A percentile compares a stretch with the other conserved stretches of the same genome.
phyloP scores from a whole-genome alignment of 1,284 basidiomycete genomes.

The Malassezia dermatis region DNA sequence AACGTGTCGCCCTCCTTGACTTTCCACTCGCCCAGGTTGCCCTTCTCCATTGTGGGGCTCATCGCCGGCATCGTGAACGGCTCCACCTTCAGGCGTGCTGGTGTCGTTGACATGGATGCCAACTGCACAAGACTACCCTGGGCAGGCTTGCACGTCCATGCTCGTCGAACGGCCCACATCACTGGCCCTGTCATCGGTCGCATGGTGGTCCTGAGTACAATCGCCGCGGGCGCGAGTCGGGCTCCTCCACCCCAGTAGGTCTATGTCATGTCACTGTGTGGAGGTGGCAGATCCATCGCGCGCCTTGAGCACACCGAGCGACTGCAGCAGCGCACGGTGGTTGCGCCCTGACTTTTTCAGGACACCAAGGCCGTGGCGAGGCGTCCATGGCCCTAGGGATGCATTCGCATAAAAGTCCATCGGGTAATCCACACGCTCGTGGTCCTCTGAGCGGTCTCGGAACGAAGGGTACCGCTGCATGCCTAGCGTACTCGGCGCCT shows the following conservation, averaged over 20 bases:
- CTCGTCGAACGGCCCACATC: not conserved
- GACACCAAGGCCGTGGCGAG: conserved; percentile 44
- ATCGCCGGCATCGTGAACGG: conserved; percentile 42
- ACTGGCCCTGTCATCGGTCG: not conserved
- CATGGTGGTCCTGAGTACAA: not conserved
- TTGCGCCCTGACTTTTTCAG: conserved; percentile 25
- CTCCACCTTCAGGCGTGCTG: not conserved
- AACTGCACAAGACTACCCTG: not conserved
- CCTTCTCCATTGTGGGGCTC: conserved; percentile 46
- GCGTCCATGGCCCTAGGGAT: conserved; percentile 54
- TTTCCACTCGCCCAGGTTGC: conserved; percentile 45
- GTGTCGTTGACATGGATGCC: not conserved
- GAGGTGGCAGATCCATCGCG: not conserved
- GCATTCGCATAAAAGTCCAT: conserved; percentile 92
- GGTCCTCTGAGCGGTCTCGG: conserved; percentile 24
- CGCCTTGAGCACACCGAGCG: conserved; percentile 8
- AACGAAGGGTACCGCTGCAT: conserved; percentile 45
- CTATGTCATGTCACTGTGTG: conserved; percentile 1
- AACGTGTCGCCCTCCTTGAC: conserved; percentile 49
- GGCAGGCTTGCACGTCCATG: not conserved
- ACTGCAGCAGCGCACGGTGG: conserved; percentile 31
- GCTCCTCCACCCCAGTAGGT: not conserved
- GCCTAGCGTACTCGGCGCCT: conserved; percentile 33
- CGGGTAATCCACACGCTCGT: conserved; percentile 58
- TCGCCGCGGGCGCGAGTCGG: not conserved